Base-by-base conservation (phyloP, 768 basidiomycete genomes). In the Russula brevipes region DNA sequence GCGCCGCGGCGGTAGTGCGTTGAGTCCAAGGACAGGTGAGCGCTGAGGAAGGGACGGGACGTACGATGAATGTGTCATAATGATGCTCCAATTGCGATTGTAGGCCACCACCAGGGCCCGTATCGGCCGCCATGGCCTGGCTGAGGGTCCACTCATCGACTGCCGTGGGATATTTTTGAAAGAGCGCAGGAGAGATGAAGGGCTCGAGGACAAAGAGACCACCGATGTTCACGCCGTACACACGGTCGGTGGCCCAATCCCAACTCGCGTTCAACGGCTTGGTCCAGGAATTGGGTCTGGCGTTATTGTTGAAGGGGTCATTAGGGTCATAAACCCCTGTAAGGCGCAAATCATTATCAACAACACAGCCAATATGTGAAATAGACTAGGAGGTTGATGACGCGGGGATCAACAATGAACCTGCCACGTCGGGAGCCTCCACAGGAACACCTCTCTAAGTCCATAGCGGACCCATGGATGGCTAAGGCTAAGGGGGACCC, bases 121-220 rank as follows among this genome's bases (percentile, higher is more conserved):
- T 80, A 71, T 87, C 87, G 49, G 79, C 80, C 4, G 83, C 81
- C 83, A 93, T 86, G 16, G 83, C 80, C 57, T 75, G 71, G 64
- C 84, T 86, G 63, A 91, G 79, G 1, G 84, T 85, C 81, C 80
- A 90, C 70, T 91, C 89, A 68, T 91, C 89, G n/a, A 78, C 71
- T 11, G 81, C 76, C 4, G 76, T 72, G 38, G 82, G 80, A 72
- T 87, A 88, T 66, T 80, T 79, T 69, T 89, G 82, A 73, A 78
- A 89, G 31, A 88, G 73, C 3, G 78, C 77, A 0, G 89, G 89
- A 6, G 81, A 75, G 72, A 91, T 89, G 75, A 89, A 91, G 1
- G 89, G 91, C 74, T 95, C 93, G 30, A 87, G 80, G 44, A 87
- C 84, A 67, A 93, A 84, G 77, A 86, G 83, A 0, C 91, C 91